Conservation (phyloP, 495 filamentous ascomycete genomes). For the Aspergillus sclerotiicarbonarius region DNA sequence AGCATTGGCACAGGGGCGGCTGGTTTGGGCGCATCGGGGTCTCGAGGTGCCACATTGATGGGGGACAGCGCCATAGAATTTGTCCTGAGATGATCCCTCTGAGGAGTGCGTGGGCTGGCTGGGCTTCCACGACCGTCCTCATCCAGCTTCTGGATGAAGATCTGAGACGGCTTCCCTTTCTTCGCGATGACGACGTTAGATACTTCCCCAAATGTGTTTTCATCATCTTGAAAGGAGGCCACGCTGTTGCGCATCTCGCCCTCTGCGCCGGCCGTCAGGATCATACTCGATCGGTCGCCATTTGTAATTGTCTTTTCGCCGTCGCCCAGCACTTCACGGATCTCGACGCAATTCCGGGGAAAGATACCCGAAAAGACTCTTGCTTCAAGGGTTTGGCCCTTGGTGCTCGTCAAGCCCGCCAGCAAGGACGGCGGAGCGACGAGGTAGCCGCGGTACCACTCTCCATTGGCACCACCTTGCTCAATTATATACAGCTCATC, state of each 20-base stretch:
- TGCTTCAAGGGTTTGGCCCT: conserved; percentile 90
- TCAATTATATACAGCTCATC: conserved; percentile 99
- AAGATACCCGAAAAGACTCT: conserved; percentile 97
- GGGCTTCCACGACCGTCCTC: conserved; percentile 31
- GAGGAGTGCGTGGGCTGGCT: conserved; percentile 31
- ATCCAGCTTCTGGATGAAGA: conserved; percentile 40
- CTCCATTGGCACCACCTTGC: conserved; percentile 77
- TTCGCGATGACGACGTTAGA: conserved; percentile 40
- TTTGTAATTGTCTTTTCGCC: conserved; percentile 38
- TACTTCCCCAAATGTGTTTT: conserved; percentile 29
- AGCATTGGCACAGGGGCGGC: conserved; percentile 94
- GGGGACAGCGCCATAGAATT: conserved; percentile 39
- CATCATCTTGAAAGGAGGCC: conserved; percentile 30
- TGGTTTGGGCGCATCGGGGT: conserved; percentile 66
- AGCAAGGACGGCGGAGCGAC: conserved; percentile 91
- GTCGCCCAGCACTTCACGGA: conserved; percentile 71
- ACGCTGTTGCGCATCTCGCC: conserved; percentile 27
- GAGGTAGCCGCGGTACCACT: conserved; percentile 94
- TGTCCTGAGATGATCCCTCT: conserved; percentile 22
- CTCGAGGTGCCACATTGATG: conserved; percentile 34
- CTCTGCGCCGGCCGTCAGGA: conserved; percentile 19
- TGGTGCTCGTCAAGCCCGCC: conserved; percentile 85
- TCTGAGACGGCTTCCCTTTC: conserved; percentile 44
- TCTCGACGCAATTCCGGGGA: conserved; percentile 86
- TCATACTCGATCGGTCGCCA: conserved; percentile 32